Evolutionary conservation across 768 basidiomycete species (phyloP).

Genomic region (Mycena latifolia): DNA sequence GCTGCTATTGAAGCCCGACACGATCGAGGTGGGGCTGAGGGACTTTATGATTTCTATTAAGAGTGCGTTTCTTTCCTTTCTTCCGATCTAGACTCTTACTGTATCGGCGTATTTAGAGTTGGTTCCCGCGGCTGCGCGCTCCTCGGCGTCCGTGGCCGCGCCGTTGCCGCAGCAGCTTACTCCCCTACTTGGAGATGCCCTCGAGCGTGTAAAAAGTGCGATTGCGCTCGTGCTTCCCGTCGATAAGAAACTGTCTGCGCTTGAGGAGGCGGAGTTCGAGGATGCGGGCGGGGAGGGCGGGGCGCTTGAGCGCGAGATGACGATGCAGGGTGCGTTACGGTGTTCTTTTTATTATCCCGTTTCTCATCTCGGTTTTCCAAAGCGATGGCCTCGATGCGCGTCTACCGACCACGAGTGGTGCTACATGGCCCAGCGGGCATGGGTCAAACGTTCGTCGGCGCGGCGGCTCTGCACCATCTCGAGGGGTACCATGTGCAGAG

Average conservation of each 20-base stretch:
- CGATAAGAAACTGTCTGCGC: conserved; percentile 82
- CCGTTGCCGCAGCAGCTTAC: conserved; percentile 88
- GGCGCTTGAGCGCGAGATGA: conserved; percentile 90
- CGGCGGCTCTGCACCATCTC: conserved; percentile 91
- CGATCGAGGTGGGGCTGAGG: conserved; percentile 84
- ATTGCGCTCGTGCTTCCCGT: conserved; percentile 84
- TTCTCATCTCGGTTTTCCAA: conserved; percentile 30
- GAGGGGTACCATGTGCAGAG: conserved; percentile 97
- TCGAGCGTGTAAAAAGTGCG: conserved; percentile 79
- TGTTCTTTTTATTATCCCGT: neutral
- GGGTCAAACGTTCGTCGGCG: conserved; percentile 92
- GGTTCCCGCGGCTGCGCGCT: conserved; percentile 94
- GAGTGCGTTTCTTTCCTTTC: conserved; percentile 66
- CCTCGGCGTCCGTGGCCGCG: conserved; percentile 86
- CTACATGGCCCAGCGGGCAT: conserved; percentile 87
- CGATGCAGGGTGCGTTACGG: conserved; percentile 78
- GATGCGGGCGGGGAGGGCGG: conserved; percentile 80
- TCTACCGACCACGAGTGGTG: conserved; percentile 90
- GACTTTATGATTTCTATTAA: conserved; percentile 99
- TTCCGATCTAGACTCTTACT: conserved; percentile 18
- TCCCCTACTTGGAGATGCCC: conserved; percentile 75
- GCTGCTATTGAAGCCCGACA: conserved; percentile 85
- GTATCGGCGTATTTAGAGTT: conserved; percentile 68
- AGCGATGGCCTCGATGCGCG: conserved; percentile 93
- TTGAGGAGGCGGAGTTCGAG: conserved; percentile 97